These are phyloP conservation scores for Solanum aculeatissimum DNA, from an alignment of 305 asterid species.

Conservation along the genomic window DNA sequence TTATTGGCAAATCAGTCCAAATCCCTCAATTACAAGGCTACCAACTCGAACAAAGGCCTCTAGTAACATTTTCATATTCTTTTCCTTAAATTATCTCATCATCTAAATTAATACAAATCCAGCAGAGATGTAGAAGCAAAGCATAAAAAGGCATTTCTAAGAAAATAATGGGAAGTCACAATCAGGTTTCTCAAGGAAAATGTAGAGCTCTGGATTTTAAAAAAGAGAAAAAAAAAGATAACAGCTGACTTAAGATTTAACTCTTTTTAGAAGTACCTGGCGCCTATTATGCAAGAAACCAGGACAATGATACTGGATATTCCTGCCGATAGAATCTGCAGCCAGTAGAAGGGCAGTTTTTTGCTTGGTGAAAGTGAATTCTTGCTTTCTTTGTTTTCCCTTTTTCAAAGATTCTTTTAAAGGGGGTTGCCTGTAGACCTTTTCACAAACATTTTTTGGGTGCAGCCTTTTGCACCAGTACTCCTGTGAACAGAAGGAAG, in stretches of 20 bases:
- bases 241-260: background rate
- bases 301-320: conserved; percentile 75
- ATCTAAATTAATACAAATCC: background rate
- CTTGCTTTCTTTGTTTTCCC: conserved; percentile 88
- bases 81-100: background rate
- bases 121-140: background rate
- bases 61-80: background rate
- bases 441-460: conserved; percentile 95
- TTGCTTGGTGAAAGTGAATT: conserved; percentile 66
- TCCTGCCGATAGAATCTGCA: conserved; percentile 91
- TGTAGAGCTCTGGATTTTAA: background rate
- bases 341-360: conserved; percentile 62
- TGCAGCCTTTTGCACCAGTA: conserved; percentile 96
- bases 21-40: background rate
- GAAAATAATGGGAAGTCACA: background rate
- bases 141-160: background rate
- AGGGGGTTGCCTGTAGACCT: conserved; percentile 97
- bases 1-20: background rate
- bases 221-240: background rate
- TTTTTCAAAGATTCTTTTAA: conserved; percentile 83
- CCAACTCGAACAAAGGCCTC: background rate
- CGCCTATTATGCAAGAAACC: conserved; percentile 94
- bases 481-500: conserved; percentile 38
- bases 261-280: conserved; percentile 51
- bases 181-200: background rate